Conservation (phyloP, 805 yeast species). For the Wickerhamiella spandovensis region DNA sequence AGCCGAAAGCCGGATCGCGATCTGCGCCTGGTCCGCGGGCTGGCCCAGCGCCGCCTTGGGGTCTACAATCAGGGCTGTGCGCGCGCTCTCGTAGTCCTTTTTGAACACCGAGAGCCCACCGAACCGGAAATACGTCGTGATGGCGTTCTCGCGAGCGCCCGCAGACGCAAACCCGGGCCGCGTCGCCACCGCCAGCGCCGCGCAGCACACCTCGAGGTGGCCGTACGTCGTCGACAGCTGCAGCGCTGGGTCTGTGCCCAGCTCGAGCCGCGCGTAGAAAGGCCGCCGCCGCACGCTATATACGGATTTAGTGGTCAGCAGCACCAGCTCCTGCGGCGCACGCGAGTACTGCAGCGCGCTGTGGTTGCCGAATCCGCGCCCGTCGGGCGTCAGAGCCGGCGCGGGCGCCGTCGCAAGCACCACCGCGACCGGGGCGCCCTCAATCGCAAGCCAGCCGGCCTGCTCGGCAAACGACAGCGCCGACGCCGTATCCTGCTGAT, state of each 20-base stretch:
- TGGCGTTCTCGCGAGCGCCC: conserved; percentile 29
- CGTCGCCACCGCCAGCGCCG: conserved; percentile 68
- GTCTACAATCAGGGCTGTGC: conserved; percentile 7
- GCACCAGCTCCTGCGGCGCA: conserved; percentile 58
- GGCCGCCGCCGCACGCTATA: conserved; percentile 65
- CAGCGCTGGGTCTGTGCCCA: conserved; percentile 51
- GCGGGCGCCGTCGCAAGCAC: conserved; percentile 55
- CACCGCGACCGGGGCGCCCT: conserved; percentile 56
- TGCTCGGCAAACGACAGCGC: conserved; percentile 25
- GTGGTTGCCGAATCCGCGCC: conserved; percentile 66
- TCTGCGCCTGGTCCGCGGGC: conserved; percentile 11
- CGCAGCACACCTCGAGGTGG: conserved; percentile 76
- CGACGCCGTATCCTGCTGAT: conserved; percentile 37
- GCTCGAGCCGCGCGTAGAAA: conserved; percentile 64
- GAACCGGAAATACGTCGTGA: conserved; percentile 15
- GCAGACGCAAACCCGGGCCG: conserved; percentile 40
- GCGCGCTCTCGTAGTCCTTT: conserved; percentile 12
- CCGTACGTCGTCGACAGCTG: conserved; percentile 66
- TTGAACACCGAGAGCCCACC: conserved; percentile 19
- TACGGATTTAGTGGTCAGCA: conserved; percentile 68
- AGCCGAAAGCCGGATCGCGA: conserved; percentile 67
- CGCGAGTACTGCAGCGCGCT: conserved; percentile 74
- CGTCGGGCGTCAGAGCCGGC: conserved; percentile 53
- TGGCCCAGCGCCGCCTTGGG: conserved; percentile 7
- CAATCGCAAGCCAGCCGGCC: conserved; percentile 42